Conservation (phyloP, 352 stramenopile genomes). For the Pythium phragmitis region DNA sequence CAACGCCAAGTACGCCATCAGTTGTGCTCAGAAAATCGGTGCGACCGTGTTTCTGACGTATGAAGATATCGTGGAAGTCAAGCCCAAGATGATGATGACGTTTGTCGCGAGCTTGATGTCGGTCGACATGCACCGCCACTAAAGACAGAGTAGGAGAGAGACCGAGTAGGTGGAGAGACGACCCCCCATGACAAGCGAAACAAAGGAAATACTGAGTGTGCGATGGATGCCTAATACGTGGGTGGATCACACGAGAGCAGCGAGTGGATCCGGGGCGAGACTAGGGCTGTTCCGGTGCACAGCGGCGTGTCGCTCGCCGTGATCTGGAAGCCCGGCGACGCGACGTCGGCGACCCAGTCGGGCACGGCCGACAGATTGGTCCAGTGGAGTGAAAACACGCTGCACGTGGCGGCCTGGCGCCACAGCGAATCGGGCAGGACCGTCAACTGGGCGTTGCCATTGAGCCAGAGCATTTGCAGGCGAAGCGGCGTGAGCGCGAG, state of each 20-base stretch:
- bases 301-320: conserved; percentile 1
- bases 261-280: neutral
- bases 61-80: conserved; percentile 94
- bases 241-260: neutral
- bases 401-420: neutral
- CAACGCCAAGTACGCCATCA: conserved; percentile 94
- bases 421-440: conserved; percentile 2
- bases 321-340: neutral
- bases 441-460: neutral
- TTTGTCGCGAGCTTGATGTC: conserved; percentile 87
- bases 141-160: neutral
- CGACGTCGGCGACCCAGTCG: conserved; percentile 8
- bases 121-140: conserved; percentile 67
- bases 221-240: no score
- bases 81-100: conserved; percentile 92
- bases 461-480: conserved; percentile 11
- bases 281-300: neutral
- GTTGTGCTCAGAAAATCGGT: conserved; percentile 91
- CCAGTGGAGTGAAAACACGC: neutral
- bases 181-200: no score
- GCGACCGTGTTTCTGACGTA: conserved; percentile 91
- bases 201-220: no score
- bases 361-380: conserved; percentile 20
- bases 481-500: neutral
- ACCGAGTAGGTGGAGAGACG: no score